These are phyloP conservation scores for Pseudogymnoascus sp. DNA, from an alignment of 2,329 filamentous ascomycete genomes.

Conservation along the genomic window DNA sequence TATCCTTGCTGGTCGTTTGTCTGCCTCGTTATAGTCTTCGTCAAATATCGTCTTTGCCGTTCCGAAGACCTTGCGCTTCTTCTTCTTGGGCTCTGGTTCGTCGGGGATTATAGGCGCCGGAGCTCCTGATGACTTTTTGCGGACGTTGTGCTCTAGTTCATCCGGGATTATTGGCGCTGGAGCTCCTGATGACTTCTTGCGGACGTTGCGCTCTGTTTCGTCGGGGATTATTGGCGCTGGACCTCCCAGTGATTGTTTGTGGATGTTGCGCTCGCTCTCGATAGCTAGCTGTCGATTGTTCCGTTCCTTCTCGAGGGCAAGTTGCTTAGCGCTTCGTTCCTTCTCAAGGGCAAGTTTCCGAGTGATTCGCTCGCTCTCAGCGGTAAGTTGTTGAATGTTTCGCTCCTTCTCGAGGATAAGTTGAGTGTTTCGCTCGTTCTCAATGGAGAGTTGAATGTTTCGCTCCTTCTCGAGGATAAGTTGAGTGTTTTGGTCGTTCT, in stretches of 20 bases:
- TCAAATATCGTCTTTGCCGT: constrained; percentile 60
- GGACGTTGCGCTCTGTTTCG: neutral
- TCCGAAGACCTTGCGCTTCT: constrained; percentile 66
- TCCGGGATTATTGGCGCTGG: constrained; percentile 23
- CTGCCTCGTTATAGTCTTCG: constrained; percentile 52
- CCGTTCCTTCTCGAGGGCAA: neutral
- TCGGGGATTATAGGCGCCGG: constrained; percentile 11
- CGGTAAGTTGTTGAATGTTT: neutral
- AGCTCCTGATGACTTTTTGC: neutral
- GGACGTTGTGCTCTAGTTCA: constrained; percentile 40
- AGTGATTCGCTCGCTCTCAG: neutral
- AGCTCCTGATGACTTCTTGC: neutral
- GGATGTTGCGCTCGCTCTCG: neutral
- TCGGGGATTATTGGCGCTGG: neutral
- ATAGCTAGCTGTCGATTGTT: neutral
- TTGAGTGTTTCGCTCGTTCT: neutral
- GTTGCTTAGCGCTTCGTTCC: neutral
- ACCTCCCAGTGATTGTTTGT: neutral
- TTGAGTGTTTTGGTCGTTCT: neutral
- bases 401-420: neutral
- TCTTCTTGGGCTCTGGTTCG: constrained; percentile 42
- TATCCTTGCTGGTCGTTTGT: constrained; percentile 30
- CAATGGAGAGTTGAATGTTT: neutral
- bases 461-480: neutral
- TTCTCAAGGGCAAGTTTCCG: neutral